A percentile compares a stretch with the other conserved stretches of the same genome.
Evolutionary conservation across 306 rosid species (phyloP).

Genomic region (Lathyrus aphaca): DNA sequence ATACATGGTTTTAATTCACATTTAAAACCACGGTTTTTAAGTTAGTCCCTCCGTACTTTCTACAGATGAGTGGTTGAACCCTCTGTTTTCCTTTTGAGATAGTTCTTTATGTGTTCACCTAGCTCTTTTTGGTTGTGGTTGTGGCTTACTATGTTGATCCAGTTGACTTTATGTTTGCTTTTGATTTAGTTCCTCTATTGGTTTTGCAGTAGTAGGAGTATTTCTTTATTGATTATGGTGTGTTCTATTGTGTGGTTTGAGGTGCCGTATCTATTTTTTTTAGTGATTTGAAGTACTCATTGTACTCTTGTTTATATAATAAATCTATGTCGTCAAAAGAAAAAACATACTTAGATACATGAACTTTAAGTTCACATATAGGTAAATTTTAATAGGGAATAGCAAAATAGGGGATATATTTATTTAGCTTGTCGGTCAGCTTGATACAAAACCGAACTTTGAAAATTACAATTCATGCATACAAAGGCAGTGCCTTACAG

Average conservation of each 20-base stretch:
- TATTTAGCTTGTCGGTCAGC: slow-evolving; percentile 18
- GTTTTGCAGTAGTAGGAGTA: background rate
- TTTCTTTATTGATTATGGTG: background rate
- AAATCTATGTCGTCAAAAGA: background rate
- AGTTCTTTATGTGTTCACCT: too few species aligned
- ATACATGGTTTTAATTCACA: too few species aligned
- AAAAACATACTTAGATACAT: background rate
- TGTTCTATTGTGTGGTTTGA: background rate
- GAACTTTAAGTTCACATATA: background rate
- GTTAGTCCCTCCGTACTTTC: too few species aligned
- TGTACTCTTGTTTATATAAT: background rate
- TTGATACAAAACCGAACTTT: slow-evolving; percentile 11
- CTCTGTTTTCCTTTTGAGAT: too few species aligned
- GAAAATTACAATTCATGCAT: slow-evolving; percentile 39
- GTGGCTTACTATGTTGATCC: too few species aligned
- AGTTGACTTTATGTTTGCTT: too few species aligned
- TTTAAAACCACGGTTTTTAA: too few species aligned
- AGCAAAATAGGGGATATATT: slow-evolving; percentile 14
- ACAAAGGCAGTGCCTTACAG: slow-evolving; percentile 38
- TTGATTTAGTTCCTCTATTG: too few species aligned
- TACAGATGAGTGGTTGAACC: too few species aligned
- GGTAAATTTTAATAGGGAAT: background rate
- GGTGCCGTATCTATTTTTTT: background rate
- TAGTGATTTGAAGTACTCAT: background rate
- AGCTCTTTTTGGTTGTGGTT: too few species aligned